Evolutionary conservation across 176 grass and related monocot species (phyloP), one percentile per base, ranked within the genome.

Genomic region (Eleusine coracana): DNA sequence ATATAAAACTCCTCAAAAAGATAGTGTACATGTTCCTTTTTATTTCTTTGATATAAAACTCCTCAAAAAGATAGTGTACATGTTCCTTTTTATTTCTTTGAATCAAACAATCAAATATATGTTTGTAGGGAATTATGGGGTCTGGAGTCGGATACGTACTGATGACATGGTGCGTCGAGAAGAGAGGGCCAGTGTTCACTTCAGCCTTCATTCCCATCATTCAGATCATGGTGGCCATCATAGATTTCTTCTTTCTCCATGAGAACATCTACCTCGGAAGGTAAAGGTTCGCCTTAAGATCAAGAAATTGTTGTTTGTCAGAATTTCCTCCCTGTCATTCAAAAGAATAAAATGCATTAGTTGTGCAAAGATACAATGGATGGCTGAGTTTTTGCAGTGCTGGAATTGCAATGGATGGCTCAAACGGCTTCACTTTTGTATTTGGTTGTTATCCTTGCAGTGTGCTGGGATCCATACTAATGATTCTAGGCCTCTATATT

Each of bases 151-250:
- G 96, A 14, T 92, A 92, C 56, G 45, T 96, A 15, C 72, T 80
- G 40, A 93, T 98, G 96, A 93, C 96, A 80, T 98, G 96, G 96
- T 98, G 96, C n/a, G 92, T 98, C 2, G 89, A 93, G 83, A 95
- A 98, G 80, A 64, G 89, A 95, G 96, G 96, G 41, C 91, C 96
- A 1, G 89, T 98, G 40, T 98, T 98, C 79, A 88, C 92, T 73
- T 88, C 96, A 17, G 80, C 96, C 82, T 98, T 95, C 84, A 95
- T 94, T 86, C 96, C 96, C 70, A 65, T 95, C 52, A 91, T 93
- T 45, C 96, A 98, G 77, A 98, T 98, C 75, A 89, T 95, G 82
- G 96, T 98, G 17, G 92, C 92, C 34, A 88, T 86, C 34, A 79
- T 98, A 73, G 96, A 95, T 84, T 89, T 91, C 78, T 90, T 78